Evolutionary conservation across 345 rosid genomes (phyloP).

Genomic region (Hevea brasiliensis): DNA sequence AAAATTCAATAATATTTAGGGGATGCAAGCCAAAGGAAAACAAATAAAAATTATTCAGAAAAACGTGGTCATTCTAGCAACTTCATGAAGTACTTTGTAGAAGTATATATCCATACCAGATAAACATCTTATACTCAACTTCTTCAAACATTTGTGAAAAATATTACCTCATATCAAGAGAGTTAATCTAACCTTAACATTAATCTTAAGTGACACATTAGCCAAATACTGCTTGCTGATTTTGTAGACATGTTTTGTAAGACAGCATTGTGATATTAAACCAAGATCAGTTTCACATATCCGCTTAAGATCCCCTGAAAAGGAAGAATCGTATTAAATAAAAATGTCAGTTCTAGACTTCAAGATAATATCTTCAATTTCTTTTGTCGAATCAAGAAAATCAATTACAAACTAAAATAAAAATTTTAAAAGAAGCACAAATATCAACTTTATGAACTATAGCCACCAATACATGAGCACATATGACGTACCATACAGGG

Average conservation of each 20-base stretch:
- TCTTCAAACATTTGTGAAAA: background rate
- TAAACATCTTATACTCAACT: background rate
- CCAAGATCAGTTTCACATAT: constrained; percentile 99
- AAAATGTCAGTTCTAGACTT: background rate
- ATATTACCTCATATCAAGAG: background rate
- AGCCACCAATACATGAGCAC: background rate
- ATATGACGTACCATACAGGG: constrained; percentile 71
- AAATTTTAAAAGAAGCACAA: background rate
- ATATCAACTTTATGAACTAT: background rate
- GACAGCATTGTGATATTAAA: constrained; percentile 93
- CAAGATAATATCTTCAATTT: background rate
- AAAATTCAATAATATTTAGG: background rate
- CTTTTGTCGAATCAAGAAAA: background rate
- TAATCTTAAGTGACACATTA: constrained; percentile 91
- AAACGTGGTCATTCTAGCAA: background rate
- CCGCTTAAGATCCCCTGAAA: constrained; percentile 90
- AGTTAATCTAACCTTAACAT: constrained; percentile 72
- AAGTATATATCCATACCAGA: background rate
- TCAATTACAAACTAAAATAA: background rate
- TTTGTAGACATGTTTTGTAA: constrained; percentile 95
- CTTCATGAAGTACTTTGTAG: background rate
- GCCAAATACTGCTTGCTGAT: constrained; percentile 96
- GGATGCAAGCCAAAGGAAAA: no score
- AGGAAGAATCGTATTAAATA: constrained; percentile 4
- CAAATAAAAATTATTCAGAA: no score